Conservation (phyloP, 148 eudicot genomes). For the Salicornia ramosissima region DNA sequence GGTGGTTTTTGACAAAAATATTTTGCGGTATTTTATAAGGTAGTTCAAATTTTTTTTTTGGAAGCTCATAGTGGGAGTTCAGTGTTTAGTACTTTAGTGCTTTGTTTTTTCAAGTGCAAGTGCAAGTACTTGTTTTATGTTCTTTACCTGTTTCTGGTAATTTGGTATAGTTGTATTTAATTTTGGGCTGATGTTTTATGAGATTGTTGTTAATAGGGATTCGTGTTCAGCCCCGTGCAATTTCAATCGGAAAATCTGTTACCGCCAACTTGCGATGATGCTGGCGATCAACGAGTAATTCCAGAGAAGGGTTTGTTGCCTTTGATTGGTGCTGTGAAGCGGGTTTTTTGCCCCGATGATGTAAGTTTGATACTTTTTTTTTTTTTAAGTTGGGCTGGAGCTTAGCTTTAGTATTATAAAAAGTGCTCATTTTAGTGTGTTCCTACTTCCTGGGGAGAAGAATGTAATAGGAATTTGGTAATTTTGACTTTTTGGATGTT, state of each 20-base stretch:
- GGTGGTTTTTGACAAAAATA: too few species aligned
- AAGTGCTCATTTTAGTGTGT: neutral
- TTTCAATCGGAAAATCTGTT: slow-evolving; percentile 43
- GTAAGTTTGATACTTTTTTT: slow-evolving; percentile 31
- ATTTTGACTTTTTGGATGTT: neutral
- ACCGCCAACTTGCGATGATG: slow-evolving; percentile 17
- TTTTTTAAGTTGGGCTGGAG: neutral
- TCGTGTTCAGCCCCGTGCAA: slow-evolving; percentile 64
- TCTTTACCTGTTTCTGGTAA: neutral
- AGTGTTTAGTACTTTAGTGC: too few species aligned
- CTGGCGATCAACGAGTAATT: slow-evolving; percentile 26
- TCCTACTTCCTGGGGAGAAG: too few species aligned
- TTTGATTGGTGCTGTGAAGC: slow-evolving; percentile 43
- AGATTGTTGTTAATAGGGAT: slow-evolving; percentile 40
- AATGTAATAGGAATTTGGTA: neutral
- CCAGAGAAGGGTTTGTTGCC: slow-evolving; percentile 35
- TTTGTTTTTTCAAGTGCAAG: too few species aligned
- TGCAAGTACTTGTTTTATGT: too few species aligned
- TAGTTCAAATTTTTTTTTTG: too few species aligned
- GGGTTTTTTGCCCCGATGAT: slow-evolving; percentile 56
- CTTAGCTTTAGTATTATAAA: neutral
- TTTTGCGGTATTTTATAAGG: too few species aligned
- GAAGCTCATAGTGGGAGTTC: too few species aligned
- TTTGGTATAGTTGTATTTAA: neutral
- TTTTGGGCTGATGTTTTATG: slow-evolving; percentile 5